These are phyloP conservation scores for Colletotrichum chrysophilum DNA, from an alignment of 2,329 filamentous ascomycete genomes.

Conservation along the genomic window DNA sequence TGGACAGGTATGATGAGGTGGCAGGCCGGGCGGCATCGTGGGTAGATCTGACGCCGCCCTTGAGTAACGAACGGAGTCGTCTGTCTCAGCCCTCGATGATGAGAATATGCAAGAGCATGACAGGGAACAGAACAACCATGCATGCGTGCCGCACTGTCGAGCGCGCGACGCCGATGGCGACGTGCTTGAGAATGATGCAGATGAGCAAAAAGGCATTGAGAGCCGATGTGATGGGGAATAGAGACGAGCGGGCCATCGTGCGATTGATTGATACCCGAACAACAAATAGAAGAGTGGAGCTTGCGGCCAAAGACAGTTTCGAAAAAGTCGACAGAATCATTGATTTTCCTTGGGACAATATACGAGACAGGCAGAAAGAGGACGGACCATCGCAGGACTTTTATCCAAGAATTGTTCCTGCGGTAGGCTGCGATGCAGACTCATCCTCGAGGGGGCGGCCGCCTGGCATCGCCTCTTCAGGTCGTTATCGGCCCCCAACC, in stretches of 20 bases:
- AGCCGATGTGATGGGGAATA: constrained; percentile 8
- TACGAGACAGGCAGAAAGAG: background rate
- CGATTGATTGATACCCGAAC: background rate
- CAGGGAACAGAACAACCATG: constrained; percentile 9
- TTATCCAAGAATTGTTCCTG: background rate
- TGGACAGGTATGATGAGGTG: background rate
- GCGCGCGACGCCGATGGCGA: background rate
- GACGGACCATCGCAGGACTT: background rate
- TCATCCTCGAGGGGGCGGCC: background rate
- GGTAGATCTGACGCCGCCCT: background rate
- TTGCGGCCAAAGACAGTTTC: background rate
- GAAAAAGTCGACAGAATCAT: background rate
- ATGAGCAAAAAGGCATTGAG: constrained; percentile 1
- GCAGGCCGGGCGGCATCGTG: background rate
- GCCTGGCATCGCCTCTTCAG: background rate
- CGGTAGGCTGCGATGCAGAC: background rate
- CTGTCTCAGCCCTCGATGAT: constrained; percentile 13
- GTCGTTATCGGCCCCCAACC: background rate
- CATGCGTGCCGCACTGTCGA: background rate
- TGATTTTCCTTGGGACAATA: background rate
- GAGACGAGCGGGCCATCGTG: background rate
- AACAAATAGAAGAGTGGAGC: background rate
- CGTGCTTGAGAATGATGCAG: constrained; percentile 20
- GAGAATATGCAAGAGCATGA: constrained; percentile 12
- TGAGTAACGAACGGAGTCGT: background rate